Percentiles rank a stretch among this genome's conserved stretches.
Conservation (phyloP, 169 alveolate species). For the Eimeria sp. region DNA sequence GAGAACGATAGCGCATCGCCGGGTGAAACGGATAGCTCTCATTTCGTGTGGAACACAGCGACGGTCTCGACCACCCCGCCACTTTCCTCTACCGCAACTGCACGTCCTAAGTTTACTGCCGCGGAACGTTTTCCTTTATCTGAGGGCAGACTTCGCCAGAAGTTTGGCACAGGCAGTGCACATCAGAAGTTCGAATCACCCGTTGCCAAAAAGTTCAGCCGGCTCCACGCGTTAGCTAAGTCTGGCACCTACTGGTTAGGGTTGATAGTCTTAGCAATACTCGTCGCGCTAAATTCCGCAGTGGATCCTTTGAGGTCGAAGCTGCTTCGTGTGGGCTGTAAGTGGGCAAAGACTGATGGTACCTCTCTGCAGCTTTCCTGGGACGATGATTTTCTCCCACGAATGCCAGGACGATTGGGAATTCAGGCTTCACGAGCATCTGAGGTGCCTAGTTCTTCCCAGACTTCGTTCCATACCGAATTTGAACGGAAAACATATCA, state of each 20-base stretch:
- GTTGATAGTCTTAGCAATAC: neutral
- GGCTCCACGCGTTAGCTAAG: neutral
- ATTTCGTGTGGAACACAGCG: conserved; percentile 14
- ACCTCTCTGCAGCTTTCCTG: neutral
- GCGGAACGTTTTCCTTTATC: neutral
- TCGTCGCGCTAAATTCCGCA: conserved; percentile 5
- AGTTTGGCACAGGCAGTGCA: neutral
- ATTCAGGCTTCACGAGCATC: conserved; percentile 25
- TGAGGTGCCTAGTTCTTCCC: neutral
- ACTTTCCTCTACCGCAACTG: neutral
- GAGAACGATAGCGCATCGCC: conserved; percentile 26
- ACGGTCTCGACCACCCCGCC: neutral
- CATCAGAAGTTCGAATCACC: neutral
- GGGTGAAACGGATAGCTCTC: conserved; percentile 20
- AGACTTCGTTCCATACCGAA: neutral
- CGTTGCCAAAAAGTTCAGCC: neutral
- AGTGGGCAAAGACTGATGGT: conserved; percentile 5
- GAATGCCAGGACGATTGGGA: neutral
- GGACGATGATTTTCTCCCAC: conserved; percentile 26
- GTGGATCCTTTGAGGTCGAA: conserved; percentile 17
- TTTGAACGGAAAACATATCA: neutral
- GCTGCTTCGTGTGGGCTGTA: neutral
- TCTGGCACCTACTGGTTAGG: conserved; percentile 8
- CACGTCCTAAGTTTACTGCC: neutral
- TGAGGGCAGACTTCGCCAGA: neutral